Evolutionary conservation across 1,139 yeast species (phyloP).

Genomic region (Protomyces macrosporus): DNA sequence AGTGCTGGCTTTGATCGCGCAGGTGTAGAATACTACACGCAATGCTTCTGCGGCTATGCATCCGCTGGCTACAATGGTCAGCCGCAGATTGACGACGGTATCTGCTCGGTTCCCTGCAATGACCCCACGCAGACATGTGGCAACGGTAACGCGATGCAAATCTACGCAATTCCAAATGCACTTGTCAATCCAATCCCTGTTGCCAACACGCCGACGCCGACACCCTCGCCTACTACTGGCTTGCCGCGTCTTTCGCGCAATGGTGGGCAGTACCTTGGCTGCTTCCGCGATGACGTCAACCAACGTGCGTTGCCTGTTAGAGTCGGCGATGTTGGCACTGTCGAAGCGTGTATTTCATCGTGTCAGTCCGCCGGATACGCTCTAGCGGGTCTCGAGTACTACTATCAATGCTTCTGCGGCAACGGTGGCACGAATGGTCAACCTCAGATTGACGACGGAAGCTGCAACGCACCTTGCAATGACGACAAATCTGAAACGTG

Average conservation of each 20-base stretch:
- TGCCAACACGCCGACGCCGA: neutral
- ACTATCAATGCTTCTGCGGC: slow-evolving; percentile 1
- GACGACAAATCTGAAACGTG: neutral
- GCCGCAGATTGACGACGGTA: neutral
- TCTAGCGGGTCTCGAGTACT: neutral
- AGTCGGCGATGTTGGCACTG: neutral
- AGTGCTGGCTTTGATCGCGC: neutral
- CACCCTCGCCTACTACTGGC: neutral
- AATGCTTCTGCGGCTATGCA: neutral
- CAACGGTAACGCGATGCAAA: neutral
- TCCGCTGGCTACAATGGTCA: neutral
- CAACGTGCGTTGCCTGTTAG: neutral
- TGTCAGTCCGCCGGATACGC: neutral
- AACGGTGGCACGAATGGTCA: neutral
- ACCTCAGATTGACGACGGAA: neutral
- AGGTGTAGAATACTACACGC: neutral
- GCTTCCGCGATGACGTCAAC: neutral
- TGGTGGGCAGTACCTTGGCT: slow-evolving; percentile 7
- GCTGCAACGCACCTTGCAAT: neutral
- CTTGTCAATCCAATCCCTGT: too few species aligned
- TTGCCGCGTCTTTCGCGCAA: neutral
- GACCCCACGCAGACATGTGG: slow-evolving; percentile 1
- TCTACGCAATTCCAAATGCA: neutral
- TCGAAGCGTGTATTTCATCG: neutral
- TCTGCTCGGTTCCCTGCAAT: neutral